Evolutionary conservation across 2,329 filamentous ascomycete genomes (phyloP), one percentile per base, ranked within the genome.

Genomic region (Penicillium sp.): DNA sequence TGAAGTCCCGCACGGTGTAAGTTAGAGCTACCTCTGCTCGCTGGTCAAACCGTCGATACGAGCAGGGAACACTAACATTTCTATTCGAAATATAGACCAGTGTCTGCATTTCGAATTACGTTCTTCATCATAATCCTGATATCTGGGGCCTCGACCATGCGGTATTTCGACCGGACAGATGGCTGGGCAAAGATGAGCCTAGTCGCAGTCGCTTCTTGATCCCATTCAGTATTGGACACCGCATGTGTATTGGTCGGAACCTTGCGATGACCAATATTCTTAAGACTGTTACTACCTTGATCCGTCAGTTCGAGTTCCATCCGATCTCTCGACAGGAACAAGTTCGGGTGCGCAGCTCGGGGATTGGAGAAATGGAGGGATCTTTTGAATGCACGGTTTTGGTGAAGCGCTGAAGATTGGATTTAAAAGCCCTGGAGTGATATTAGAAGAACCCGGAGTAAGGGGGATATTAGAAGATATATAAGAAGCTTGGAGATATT

Each of bases 261-360:
- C 41, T 58, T 8, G 53, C 56, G 7, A 58, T 58, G 53, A 58
- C 56, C 13, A 58, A 58, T 38, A 56, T 56, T 7, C 14, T 53
- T 13, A 56, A 56, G 53, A 58, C 56, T 6, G 5, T 51, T 6
- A 58, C 53, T 16, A 58, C 56, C 2, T 29, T 58, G 35, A 5
- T 53, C 2, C 42, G 48, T n/a, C 19, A 51, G 38, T 55, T 51
- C 13, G 48, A 55, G 7, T 41, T 51, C 16, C 40, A 42, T 16
- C 40, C 32, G 10, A 54, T 39, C 40, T 47, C 27, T 16, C 9
- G 4, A n/a, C 14, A 30, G 8, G 16, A 50, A 14, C 23, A 23
- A 14, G 48, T 47, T 14, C 18, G 42, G 4, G 47, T 55, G 3
- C 53, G 36, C 26, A 55, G 36, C 11, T 45, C 53, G 2, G 53